Evolutionary conservation across 305 asterid genomes (phyloP).

Genomic region (Fraxinus sp.): DNA sequence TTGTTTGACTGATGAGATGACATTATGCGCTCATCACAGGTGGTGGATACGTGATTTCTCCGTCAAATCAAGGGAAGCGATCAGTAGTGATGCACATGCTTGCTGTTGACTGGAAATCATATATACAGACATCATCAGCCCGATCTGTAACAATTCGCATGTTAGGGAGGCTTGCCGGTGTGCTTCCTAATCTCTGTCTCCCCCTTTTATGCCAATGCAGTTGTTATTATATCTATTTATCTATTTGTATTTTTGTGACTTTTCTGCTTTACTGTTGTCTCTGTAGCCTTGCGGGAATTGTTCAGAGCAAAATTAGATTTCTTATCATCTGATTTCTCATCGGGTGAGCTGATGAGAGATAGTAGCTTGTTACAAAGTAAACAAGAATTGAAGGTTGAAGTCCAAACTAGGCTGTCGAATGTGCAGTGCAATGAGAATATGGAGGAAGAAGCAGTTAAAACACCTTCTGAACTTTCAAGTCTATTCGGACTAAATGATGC

Average conservation of each 20-base stretch:
- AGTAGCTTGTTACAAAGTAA: constrained; percentile 40
- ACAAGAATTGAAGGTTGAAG: constrained; percentile 58
- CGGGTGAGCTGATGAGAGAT: constrained; percentile 67
- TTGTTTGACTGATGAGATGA: constrained; percentile 29
- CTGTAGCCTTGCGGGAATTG: constrained; percentile 83
- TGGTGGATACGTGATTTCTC: constrained; percentile 95
- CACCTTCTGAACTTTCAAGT: constrained; percentile 79
- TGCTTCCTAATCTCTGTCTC: constrained; percentile 30
- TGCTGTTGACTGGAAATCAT: constrained; percentile 97
- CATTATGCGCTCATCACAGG: constrained; percentile 49
- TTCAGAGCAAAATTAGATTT: constrained; percentile 68
- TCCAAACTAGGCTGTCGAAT: constrained; percentile 46
- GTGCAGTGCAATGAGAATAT: constrained; percentile 43
- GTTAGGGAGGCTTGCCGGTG: constrained; percentile 93
- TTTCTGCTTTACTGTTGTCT: constrained; percentile 23
- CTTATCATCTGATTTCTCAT: constrained; percentile 59
- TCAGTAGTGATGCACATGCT: constrained; percentile 94
- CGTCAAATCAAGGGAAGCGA: constrained; percentile 72
- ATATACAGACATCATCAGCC: constrained; percentile 69
- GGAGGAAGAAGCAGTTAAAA: constrained; percentile 61
- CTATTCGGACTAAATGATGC: constrained; percentile 80
- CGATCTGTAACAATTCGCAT: constrained; percentile 83
- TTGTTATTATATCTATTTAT: constrained; percentile 9
- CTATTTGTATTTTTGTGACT: constrained; percentile 19
- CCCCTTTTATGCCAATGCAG: constrained; percentile 16